Conservation (phyloP, 2,329 filamentous ascomycete species). For the Fusarium sp. region DNA sequence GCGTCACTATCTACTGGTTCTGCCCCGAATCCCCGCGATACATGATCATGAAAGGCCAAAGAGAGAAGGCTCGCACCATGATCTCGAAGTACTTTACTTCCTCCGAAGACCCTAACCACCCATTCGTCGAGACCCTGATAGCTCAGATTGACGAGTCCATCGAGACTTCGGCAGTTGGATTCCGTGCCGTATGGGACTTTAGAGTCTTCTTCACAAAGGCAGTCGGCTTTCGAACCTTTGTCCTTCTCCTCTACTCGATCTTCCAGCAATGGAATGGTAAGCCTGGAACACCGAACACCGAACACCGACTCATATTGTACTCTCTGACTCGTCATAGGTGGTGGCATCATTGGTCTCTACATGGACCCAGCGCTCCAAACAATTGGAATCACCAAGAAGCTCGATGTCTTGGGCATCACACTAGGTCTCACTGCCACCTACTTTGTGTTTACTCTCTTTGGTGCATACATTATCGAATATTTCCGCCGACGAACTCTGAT, state of each 20-base stretch:
- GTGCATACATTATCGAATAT: slow-evolving; percentile 31
- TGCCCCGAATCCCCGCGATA: slow-evolving; percentile 39
- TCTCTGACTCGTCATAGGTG: background rate
- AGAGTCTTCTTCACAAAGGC: slow-evolving; percentile 35
- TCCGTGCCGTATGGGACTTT: slow-evolving; percentile 32
- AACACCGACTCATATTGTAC: background rate
- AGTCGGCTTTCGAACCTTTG: slow-evolving; percentile 20
- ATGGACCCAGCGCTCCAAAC: slow-evolving; percentile 28
- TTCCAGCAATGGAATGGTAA: slow-evolving; percentile 36
- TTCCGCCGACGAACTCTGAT: slow-evolving; percentile 34
- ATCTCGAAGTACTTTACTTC: slow-evolving; percentile 34
- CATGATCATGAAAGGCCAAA: slow-evolving; percentile 36
- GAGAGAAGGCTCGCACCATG: slow-evolving; percentile 30
- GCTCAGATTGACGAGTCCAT: slow-evolving; percentile 37
- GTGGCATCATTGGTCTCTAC: slow-evolving; percentile 31
- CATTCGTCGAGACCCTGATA: slow-evolving; percentile 30
- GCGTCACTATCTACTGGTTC: slow-evolving; percentile 30
- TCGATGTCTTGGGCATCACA: slow-evolving; percentile 33
- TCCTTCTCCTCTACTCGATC: slow-evolving; percentile 29
- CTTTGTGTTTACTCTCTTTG: slow-evolving; percentile 38
- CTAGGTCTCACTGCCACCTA: slow-evolving; percentile 30
- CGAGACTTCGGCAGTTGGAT: slow-evolving; percentile 19
- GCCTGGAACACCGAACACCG: background rate
- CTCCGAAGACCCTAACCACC: slow-evolving; percentile 29
- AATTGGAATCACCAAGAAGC: slow-evolving; percentile 26